These are phyloP conservation scores for Polytrichum commune DNA, from an alignment of 225 moss, liverwort and hornwort genomes.

Conservation along the genomic window DNA sequence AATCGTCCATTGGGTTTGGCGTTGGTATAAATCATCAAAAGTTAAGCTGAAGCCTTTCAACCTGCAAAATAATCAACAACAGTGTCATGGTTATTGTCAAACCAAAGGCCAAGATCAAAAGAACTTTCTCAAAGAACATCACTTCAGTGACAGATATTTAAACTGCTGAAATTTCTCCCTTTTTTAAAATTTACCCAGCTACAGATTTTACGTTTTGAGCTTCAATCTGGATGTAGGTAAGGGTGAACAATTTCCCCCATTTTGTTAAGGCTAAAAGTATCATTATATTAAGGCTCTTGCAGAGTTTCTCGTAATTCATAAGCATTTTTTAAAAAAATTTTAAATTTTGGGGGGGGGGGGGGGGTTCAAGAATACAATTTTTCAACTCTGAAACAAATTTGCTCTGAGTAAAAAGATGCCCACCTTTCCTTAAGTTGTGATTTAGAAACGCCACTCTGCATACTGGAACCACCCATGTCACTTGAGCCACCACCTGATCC, in stretches of 20 bases:
- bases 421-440: conserved; percentile 80
- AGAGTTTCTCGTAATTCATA: no score
- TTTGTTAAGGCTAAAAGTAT: no score
- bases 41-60: conserved; percentile 77
- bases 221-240: no score
- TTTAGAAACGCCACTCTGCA: conserved; percentile 63
- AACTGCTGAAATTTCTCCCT: neutral
- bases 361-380: no score
- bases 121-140: neutral
- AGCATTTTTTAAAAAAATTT: no score
- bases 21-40: conserved; percentile 77
- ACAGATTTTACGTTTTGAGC: no score
- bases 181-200: neutral
- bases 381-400: no score
- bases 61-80: conserved; percentile 28
- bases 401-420: no score
- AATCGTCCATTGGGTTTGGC: conserved; percentile 89
- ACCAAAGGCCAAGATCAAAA: neutral
- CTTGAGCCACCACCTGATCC: conserved; percentile 61
- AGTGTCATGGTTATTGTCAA: neutral
- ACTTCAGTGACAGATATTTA: neutral
- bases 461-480: conserved; percentile 44
- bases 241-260: no score
- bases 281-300: no score
- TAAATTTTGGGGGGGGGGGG: no score